These are phyloP conservation scores for Ascochyta viciae-villosae DNA, from an alignment of 2,329 filamentous ascomycete genomes.

Conservation along the genomic window DNA sequence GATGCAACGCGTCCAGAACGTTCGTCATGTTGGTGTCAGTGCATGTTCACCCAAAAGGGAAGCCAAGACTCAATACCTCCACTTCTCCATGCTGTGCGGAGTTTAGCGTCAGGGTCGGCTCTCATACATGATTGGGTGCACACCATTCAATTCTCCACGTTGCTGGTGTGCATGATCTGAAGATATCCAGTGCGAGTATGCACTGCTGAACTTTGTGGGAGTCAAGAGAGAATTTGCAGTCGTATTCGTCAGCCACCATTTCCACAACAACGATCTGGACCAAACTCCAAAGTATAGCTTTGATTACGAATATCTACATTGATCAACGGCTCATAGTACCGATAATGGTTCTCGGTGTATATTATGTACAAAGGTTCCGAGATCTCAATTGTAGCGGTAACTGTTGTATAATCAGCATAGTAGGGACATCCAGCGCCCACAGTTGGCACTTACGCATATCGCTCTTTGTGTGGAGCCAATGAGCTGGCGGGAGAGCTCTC, in stretches of 20 bases:
- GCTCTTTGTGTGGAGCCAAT: slow-evolving; percentile 9
- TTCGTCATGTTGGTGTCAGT: not conserved
- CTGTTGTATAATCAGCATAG: not conserved
- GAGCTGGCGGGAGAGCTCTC: slow-evolving; percentile 2
- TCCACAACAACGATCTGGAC: not conserved
- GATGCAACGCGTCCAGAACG: not conserved
- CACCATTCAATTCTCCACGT: slow-evolving; percentile 1
- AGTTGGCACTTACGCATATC: slow-evolving; percentile 4
- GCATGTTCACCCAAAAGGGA: not conserved
- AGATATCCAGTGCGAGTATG: not conserved
- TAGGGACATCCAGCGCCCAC: too few relatives aligned
- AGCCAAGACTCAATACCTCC: slow-evolving; percentile 13
- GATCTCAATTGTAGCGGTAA: not conserved
- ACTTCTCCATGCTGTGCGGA: not conserved
- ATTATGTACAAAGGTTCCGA: not conserved
- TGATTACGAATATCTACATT: not conserved
- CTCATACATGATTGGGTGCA: not conserved
- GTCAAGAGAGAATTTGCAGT: not conserved
- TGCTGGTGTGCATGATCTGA: not conserved
- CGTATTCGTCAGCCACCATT: not conserved
- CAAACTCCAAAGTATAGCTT: not conserved
- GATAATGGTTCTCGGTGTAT: not conserved
- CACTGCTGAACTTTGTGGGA: not conserved
- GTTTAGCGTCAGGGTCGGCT: not conserved
- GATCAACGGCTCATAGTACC: too few relatives aligned